Base-by-base conservation (phyloP, 495 filamentous ascomycete genomes). In the Rhizodiscina lignyota region DNA sequence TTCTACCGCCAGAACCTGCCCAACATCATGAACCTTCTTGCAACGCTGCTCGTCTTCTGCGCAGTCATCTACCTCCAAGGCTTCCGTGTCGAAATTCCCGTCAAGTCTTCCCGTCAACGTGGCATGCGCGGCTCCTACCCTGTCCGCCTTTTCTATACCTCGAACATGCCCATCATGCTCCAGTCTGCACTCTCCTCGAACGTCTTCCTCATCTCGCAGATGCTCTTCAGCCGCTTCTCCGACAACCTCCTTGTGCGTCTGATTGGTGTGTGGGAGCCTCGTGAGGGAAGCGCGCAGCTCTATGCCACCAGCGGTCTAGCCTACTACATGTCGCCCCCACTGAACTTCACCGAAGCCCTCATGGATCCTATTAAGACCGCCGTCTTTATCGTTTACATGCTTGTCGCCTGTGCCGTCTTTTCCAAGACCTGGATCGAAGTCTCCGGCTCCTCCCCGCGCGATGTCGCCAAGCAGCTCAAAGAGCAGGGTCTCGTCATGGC, bases 371-470 rank as follows among this genome's bases (percentile, higher is more conserved):
- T 99, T 47, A 87, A 99, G 66, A 94, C 91, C 11, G 81, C 78
- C 39, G 71, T 94, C 52, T 99, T 94, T 62, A 85, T 94, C 41
- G 69, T 72, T 31, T 99, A 93, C 64, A 99, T 96, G 84, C 74
- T 96, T 35, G 76, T 79, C 46, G 91, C 91, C 43, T 99, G 91
- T 50, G 91, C 91, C 35, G 71, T 96, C 54, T 99, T 99, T 71
- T 94, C 84, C 60, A 99, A 96, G 82, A 96, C 89, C 18, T 97
- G 89, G 91, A 96, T 99, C 53, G 91, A 99, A 61, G 91, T 99
- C 42, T 94, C 87, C 23, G 91, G 91, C 55, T 93, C 86, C 39
- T 82, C 80, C 59, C 91, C 91, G 18, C 79, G 91, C 56, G 91
- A 99, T 54, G 91, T 99, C 43, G 91, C 91, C 45, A 99, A 99